Conservation (phyloP, 2,329 filamentous ascomycete species). For the Cytospora chrysosperma region DNA sequence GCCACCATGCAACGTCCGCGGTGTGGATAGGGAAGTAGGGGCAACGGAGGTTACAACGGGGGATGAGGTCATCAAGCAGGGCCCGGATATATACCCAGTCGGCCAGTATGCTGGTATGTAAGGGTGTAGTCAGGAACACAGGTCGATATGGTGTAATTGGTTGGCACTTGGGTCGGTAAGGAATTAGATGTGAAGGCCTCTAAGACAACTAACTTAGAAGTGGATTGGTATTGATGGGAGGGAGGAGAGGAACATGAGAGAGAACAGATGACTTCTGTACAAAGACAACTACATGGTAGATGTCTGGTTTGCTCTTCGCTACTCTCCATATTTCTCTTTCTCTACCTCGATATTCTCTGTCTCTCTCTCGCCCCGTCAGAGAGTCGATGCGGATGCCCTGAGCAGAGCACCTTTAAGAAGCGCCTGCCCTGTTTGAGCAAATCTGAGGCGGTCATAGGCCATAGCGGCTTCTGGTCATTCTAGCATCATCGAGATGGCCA, state of each 20-base stretch:
- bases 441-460: neutral
- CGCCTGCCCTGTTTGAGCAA: neutral
- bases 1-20: conserved; percentile 20
- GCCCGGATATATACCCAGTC: neutral
- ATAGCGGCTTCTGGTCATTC: neutral
- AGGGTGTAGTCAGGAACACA: neutral
- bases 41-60: conserved; percentile 4
- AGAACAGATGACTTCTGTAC: neutral
- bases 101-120: too few relatives aligned
- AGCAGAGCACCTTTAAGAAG: too few relatives aligned
- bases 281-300: neutral
- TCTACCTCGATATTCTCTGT: too few relatives aligned
- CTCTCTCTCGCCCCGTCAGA: too few relatives aligned
- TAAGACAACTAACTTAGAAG: neutral
- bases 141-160: neutral
- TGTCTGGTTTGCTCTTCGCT: neutral
- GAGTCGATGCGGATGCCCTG: too few relatives aligned
- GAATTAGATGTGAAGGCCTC: neutral
- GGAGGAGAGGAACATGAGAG: neutral
- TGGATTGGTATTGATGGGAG: neutral
- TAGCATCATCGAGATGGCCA: neutral
- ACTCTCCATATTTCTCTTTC: too few relatives aligned
- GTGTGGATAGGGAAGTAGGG: conserved; percentile 11
- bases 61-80: conserved; percentile 25
- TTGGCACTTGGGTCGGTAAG: neutral